A percentile compares a stretch with the other conserved stretches of the same genome.
phyloP scores from a whole-genome alignment of 495 filamentous ascomycete species.

The Aspergillus asperescens region DNA sequence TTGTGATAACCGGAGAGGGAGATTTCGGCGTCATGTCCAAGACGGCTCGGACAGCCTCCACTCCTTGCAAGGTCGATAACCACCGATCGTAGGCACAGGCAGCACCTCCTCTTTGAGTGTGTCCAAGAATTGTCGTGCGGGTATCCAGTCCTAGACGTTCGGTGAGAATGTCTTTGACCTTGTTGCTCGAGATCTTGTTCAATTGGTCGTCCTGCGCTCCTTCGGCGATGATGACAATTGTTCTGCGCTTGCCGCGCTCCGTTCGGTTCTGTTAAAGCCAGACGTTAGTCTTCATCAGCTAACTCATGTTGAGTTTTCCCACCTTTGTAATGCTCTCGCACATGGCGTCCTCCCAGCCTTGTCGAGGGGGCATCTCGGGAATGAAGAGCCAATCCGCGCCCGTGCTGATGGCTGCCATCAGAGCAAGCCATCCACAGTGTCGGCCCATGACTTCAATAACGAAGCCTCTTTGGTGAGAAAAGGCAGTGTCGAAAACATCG shows the following conservation, averaged over 20 bases:
- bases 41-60: conserved; percentile 95
- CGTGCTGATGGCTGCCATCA: conserved; percentile 94
- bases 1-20: conserved; percentile 88
- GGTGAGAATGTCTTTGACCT: conserved; percentile 83
- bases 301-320: conserved; percentile 21
- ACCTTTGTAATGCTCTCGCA: conserved; percentile 73
- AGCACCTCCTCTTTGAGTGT: conserved; percentile 89
- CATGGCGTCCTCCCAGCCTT: conserved; percentile 91
- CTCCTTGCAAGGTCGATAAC: conserved; percentile 88
- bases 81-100: conserved; percentile 93
- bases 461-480: conserved; percentile 94
- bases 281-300: conserved; percentile 39
- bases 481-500: conserved; percentile 93
- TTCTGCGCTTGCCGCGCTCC: conserved; percentile 86
- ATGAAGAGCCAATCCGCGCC: conserved; percentile 97
- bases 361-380: conserved; percentile 85
- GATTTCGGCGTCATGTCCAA: conserved; percentile 83
- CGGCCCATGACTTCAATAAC: conserved; percentile 99
- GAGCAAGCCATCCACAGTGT: conserved; percentile 95
- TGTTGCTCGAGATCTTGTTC: conserved; percentile 71
- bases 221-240: conserved; percentile 96
- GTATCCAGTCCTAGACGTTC: conserved; percentile 80
- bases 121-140: conserved; percentile 88
- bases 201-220: conserved; percentile 84
- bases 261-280: conserved; percentile 61